Evolutionary conservation across 495 filamentous ascomycete species (phyloP).

Genomic region (Aspergillus baeticus): DNA sequence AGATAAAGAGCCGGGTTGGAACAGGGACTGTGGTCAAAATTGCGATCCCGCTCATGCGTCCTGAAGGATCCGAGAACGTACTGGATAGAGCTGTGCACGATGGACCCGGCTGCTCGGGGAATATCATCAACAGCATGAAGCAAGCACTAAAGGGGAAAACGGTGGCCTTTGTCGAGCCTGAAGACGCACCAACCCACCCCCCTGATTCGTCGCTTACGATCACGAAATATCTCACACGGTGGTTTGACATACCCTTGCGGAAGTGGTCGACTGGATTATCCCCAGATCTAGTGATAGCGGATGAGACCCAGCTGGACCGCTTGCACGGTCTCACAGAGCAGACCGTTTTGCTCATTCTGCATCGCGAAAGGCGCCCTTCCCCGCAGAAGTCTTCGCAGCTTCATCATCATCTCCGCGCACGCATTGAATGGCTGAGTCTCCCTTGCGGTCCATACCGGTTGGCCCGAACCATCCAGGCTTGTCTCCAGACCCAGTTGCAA

Average conservation of each 20-base stretch:
- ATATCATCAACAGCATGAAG: no score
- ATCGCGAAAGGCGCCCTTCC: no score
- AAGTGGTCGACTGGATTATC: constrained; percentile 6
- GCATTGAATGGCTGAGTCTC: constrained; percentile 13
- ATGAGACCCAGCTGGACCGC: constrained; percentile 21
- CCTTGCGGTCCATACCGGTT: constrained; percentile 25
- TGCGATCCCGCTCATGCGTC: constrained; percentile 21
- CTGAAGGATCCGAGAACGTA: no score
- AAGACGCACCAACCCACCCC: no score
- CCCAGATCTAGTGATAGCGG: constrained; percentile 28
- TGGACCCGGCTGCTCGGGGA: no score
- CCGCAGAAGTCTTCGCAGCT: not conserved
- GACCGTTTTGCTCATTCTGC: no score
- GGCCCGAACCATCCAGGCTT: constrained; percentile 12
- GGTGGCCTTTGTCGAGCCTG: no score
- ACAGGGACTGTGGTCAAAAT: constrained; percentile 38
- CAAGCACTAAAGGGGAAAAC: no score
- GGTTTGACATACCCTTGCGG: constrained; percentile 26
- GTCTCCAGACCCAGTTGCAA: not conserved
- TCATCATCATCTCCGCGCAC: not conserved
- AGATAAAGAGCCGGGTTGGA: constrained; percentile 35
- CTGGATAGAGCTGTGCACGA: no score
- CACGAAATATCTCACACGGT: constrained; percentile 26
- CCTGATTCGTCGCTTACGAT: constrained; percentile 4
- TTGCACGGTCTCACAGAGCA: not conserved